These are phyloP conservation scores for Cryphonectria radicalis DNA, from an alignment of 2,329 filamentous ascomycete species.

Conservation along the genomic window DNA sequence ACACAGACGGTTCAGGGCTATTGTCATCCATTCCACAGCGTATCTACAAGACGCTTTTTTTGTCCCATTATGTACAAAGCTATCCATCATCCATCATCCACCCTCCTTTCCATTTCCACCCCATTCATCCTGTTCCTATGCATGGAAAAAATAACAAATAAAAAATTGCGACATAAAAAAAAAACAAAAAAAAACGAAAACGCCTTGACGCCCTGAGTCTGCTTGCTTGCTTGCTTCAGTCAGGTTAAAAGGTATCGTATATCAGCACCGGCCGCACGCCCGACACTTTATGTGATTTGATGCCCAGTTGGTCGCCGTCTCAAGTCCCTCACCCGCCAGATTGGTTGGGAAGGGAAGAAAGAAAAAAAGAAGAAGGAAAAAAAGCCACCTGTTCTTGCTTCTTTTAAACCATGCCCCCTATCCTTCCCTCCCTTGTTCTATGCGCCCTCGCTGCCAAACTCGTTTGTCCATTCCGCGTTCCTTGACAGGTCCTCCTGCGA, in stretches of 20 bases:
- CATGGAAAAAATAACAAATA: background rate
- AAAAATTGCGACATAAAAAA: background rate
- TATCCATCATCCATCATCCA: slow-evolving; percentile 5
- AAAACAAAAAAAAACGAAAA: slow-evolving; percentile 15
- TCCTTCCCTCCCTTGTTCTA: slow-evolving; percentile 33
- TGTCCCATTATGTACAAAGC: slow-evolving; percentile 4
- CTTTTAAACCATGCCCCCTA: background rate
- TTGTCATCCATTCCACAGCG: background rate
- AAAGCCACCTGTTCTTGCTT: background rate
- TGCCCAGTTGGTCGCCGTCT: background rate
- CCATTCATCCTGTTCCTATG: slow-evolving; percentile 19
- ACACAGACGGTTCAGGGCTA: background rate
- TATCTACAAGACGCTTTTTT: slow-evolving; percentile 13
- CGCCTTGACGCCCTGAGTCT: slow-evolving; percentile 29
- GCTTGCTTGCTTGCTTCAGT: slow-evolving; percentile 17
- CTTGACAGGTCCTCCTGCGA: slow-evolving; percentile 81
- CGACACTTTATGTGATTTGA: background rate
- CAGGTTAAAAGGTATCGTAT: slow-evolving; percentile 2
- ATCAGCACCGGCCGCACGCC: background rate
- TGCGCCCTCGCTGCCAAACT: slow-evolving; percentile 90
- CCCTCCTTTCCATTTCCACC: background rate
- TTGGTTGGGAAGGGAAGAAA: background rate
- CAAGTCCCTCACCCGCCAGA: background rate
- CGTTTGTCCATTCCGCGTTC: slow-evolving; percentile 91
- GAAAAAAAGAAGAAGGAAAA: no score